Conservation (phyloP, 202 grass and related monocot genomes). For the Eragrostis tef region DNA sequence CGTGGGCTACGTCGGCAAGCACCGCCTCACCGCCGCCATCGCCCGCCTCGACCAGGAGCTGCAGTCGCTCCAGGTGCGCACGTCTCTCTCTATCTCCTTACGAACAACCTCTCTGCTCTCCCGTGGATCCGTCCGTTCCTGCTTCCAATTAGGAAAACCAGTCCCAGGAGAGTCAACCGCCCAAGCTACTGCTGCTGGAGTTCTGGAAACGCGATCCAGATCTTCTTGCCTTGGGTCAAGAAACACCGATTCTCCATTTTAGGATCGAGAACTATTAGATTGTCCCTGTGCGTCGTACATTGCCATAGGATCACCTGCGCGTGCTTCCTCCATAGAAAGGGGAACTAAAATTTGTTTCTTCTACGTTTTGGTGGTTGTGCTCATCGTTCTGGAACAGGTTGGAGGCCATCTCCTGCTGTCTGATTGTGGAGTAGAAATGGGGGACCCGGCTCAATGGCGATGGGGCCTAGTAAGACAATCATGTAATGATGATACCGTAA, state of each 20-base stretch:
- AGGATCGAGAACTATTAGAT: not conserved
- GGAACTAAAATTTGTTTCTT: not conserved
- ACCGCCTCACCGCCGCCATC: slow-evolving; percentile 86
- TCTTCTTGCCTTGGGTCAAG: slow-evolving; percentile 19
- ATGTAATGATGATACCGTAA: not conserved
- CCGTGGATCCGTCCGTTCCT: not conserved
- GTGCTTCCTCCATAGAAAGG: not conserved
- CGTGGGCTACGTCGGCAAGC: slow-evolving; percentile 87
- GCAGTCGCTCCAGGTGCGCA: slow-evolving; percentile 72
- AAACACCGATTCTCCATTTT: not conserved
- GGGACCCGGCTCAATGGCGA: not conserved
- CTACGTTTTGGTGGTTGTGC: not conserved
- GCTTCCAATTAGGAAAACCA: not conserved
- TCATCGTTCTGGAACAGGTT: not conserved
- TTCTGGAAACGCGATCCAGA: slow-evolving; percentile 27
- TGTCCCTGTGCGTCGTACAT: not conserved
- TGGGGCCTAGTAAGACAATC: not conserved
- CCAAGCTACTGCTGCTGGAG: not conserved
- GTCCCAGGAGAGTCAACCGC: not conserved
- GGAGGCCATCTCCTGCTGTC: not conserved
- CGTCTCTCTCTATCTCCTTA: not conserved
- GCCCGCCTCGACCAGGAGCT: slow-evolving; percentile 91
- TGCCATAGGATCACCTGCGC: not conserved
- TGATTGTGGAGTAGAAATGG: not conserved
- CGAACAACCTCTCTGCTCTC: not conserved